Percentiles rank a stretch among this genome's conserved stretches.
Evolutionary conservation across 257 asterid genomes (phyloP).

Genomic region (Solanum medicagineum): DNA sequence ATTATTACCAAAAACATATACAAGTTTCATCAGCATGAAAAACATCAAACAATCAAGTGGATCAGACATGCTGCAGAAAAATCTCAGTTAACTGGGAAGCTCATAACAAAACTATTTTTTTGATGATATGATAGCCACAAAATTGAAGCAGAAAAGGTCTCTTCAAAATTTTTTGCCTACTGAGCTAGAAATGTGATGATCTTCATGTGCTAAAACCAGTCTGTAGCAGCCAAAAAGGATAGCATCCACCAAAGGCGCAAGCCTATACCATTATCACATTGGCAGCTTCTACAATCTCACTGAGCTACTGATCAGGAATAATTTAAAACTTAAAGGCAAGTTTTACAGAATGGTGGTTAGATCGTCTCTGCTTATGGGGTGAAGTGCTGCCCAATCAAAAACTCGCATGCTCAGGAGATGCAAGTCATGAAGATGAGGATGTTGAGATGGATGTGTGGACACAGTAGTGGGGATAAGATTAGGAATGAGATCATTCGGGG

Average conservation of each 20-base stretch:
- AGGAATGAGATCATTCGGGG: no score
- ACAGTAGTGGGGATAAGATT: no score
- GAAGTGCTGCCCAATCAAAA: no score
- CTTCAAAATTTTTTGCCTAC: not conserved
- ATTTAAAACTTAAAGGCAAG: not conserved
- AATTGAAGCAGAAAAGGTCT: not conserved
- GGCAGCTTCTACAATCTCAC: not conserved
- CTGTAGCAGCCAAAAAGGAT: not conserved
- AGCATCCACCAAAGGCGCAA: not conserved
- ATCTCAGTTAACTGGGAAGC: not conserved
- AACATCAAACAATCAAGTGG: not conserved
- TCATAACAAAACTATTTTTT: not conserved
- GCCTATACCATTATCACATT: not conserved
- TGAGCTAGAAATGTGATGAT: not conserved
- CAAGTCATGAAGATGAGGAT: no score
- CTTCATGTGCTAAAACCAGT: not conserved
- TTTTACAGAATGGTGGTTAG: no score
- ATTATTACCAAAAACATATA: not conserved
- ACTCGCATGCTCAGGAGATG: no score
- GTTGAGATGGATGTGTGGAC: no score
- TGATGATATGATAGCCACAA: not conserved
- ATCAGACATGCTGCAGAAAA: not conserved
- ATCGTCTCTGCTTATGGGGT: no score
- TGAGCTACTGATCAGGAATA: not conserved
- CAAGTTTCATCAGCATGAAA: not conserved